Percentiles rank a stretch among this genome's conserved stretches.
Conservation (phyloP, 2,329 filamentous ascomycete genomes). For the Talaromyces verruculosus region DNA sequence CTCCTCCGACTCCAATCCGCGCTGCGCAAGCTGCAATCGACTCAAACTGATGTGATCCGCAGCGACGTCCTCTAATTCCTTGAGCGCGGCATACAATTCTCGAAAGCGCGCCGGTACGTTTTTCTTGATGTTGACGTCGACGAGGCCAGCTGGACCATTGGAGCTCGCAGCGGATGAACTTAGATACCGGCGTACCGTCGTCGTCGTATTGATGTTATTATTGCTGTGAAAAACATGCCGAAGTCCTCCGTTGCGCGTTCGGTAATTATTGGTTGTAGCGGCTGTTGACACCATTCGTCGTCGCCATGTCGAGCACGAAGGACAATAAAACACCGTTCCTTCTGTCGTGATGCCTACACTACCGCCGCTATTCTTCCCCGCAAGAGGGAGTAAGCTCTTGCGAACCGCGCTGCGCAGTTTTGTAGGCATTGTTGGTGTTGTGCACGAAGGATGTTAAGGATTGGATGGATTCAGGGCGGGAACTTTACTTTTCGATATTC, state of each 20-base stretch:
- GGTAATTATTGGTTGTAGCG: not conserved
- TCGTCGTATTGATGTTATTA: not conserved
- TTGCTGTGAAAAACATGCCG: conserved; percentile 9
- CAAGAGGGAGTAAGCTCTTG: conserved; percentile 35
- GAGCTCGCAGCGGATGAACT: conserved; percentile 16
- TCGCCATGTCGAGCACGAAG: conserved; percentile 40
- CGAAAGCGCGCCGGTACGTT: conserved; percentile 54
- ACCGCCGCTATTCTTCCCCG: conserved; percentile 24
- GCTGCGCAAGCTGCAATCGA: conserved; percentile 58
- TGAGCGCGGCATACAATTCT: conserved; percentile 56
- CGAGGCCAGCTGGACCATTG: conserved; percentile 42
- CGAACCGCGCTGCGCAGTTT: conserved; percentile 39
- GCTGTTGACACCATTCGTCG: conserved; percentile 33
- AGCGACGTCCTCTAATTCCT: conserved; percentile 53
- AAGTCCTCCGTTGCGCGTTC: conserved; percentile 16
- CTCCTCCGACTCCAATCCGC: conserved; percentile 56
- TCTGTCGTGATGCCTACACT: conserved; percentile 19
- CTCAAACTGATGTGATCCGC: conserved; percentile 59
- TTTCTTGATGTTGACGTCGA: conserved; percentile 52
- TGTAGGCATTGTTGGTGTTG: conserved; percentile 37
- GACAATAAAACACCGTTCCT: conserved; percentile 37
- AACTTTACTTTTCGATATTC: conserved; percentile 5
- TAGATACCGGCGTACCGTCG: conserved; percentile 7
- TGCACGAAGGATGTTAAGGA: not conserved
- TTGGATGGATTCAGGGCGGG: not conserved